These are phyloP conservation scores for Ceratocystis variospora DNA, from an alignment of 2,329 filamentous ascomycete species.

Conservation along the genomic window DNA sequence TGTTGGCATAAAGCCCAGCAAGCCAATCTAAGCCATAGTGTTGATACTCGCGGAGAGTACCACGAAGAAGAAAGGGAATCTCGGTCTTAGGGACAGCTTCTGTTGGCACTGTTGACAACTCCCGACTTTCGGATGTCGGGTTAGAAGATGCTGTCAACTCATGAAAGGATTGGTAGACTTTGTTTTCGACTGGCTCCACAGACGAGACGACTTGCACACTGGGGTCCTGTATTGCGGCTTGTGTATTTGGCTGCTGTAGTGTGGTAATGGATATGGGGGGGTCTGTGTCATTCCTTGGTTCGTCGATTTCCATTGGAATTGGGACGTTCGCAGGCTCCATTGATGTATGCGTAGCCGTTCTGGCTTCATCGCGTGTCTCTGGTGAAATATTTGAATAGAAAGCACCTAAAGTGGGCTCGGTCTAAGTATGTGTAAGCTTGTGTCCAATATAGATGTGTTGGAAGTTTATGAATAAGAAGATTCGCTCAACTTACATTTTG, in stretches of 20 bases:
- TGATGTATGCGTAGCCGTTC: neutral
- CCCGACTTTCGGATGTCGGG: neutral
- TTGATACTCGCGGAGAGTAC: conserved; percentile 86
- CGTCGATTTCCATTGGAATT: neutral
- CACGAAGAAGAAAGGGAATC: conserved; percentile 70
- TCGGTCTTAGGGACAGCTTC: conserved; percentile 44
- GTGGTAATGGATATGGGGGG: neutral
- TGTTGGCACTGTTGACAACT: conserved; percentile 21
- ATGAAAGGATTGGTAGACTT: neutral
- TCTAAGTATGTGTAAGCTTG: neutral
- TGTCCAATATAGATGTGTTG: neutral
- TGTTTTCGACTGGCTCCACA: neutral
- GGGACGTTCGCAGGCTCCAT: neutral
- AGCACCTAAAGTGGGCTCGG: neutral
- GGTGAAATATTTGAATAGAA: neutral
- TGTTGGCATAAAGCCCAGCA: conserved; percentile 77
- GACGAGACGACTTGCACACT: neutral
- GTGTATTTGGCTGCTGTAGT: neutral
- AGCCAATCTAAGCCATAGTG: conserved; percentile 97
- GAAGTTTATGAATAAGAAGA: too few species aligned
- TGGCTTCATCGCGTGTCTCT: neutral
- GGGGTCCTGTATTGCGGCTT: neutral
- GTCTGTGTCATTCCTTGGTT: neutral
- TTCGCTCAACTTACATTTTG: neutral
- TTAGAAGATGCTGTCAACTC: neutral